These are phyloP conservation scores for Penicillium daleae DNA, from an alignment of 495 filamentous ascomycete genomes.

Conservation along the genomic window DNA sequence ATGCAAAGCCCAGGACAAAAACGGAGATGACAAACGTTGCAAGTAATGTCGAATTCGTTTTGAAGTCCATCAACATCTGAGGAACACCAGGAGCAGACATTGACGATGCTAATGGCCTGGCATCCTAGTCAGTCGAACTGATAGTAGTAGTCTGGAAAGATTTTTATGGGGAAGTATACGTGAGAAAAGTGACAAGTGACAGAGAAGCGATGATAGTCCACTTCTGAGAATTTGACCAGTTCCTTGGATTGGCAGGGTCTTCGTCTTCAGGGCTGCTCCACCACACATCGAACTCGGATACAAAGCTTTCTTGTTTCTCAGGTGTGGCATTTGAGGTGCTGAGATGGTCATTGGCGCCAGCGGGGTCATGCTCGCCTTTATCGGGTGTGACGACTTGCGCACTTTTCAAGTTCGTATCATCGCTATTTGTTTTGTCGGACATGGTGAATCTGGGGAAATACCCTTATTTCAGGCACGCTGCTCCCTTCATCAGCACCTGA, in stretches of 20 bases:
- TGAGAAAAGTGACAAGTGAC: slow-evolving; percentile 1
- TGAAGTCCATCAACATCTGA: slow-evolving; percentile 34
- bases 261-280: neutral
- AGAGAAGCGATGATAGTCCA: slow-evolving; percentile 2
- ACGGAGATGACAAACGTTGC: slow-evolving; percentile 50
- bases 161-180: neutral
- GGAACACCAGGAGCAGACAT: slow-evolving; percentile 60
- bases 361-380: neutral
- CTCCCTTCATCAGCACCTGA: neutral
- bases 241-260: neutral
- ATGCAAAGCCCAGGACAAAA: slow-evolving; percentile 53
- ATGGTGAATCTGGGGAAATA: neutral
- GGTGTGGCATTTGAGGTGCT: neutral
- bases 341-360: neutral
- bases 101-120: slow-evolving; percentile 49
- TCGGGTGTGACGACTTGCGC: neutral
- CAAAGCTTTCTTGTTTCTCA: neutral
- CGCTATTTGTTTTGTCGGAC: neutral
- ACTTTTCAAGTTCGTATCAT: neutral
- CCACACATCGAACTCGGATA: neutral
- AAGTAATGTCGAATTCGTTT: slow-evolving; percentile 10
- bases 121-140: neutral
- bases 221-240: neutral
- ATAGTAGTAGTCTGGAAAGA: neutral
- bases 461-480: neutral